These are phyloP conservation scores for Chytriomyces sp. DNA, from an alignment of 192 early-diverging fungal genomes.

Conservation along the genomic window DNA sequence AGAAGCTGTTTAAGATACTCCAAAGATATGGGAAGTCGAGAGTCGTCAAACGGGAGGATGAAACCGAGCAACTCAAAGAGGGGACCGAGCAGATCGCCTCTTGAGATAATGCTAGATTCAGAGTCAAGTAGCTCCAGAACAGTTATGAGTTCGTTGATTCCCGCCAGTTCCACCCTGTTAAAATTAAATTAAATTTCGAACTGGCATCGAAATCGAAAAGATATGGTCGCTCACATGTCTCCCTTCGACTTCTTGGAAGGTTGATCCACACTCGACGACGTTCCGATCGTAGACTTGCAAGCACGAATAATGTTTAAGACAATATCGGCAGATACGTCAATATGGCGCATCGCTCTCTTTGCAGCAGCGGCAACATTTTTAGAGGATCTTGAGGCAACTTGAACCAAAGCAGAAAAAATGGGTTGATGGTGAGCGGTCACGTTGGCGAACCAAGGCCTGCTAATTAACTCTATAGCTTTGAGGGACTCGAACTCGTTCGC, in stretches of 20 bases:
- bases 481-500: neutral
- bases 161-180: constrained; percentile 2
- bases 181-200: too few species aligned
- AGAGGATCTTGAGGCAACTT: neutral
- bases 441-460: neutral
- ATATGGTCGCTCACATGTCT: neutral
- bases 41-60: constrained; percentile 49
- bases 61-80: constrained; percentile 73
- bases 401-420: constrained; percentile 4
- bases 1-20: constrained; percentile 90
- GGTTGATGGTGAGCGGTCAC: neutral
- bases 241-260: constrained; percentile 8
- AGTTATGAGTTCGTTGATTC: constrained; percentile 39
- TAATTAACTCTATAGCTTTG: neutral
- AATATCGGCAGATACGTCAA: neutral
- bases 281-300: constrained; percentile 14
- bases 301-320: constrained; percentile 10
- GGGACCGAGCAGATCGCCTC: constrained; percentile 59
- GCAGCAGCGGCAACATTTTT: constrained; percentile 2
- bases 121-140: constrained; percentile 76
- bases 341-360: neutral
- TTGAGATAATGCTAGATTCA: constrained; percentile 52
- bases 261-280: neutral
- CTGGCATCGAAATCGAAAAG: too few species aligned
- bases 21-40: constrained; percentile 53